Evolutionary conservation across 306 rosid genomes (phyloP), one percentile per base, ranked within the genome.

Genomic region (Acacia crassicarpa): DNA sequence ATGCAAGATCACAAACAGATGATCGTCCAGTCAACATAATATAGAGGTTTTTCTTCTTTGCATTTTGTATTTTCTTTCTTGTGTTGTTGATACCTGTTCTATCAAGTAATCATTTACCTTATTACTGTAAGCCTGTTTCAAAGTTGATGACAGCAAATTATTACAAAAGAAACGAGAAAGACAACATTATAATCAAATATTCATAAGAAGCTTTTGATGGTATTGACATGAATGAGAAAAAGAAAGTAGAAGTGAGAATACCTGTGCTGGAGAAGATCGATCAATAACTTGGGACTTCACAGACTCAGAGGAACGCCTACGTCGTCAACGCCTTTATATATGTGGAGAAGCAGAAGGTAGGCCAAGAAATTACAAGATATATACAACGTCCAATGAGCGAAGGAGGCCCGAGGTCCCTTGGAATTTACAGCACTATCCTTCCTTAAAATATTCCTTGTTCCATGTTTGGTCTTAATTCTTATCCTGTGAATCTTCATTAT

Each of bases 201-300:
- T 48, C 16, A 11, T 25, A 30, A 8, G 19, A 9, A 59, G 10
- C 59, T 44, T 5, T 44, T 9, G 40, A 9, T 11, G 0, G 4
- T 4, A 9, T 19, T 41, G 38, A 22, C 41, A 58, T 43, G 10
- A 6, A 45, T 19, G 14, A 23, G 11, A 46, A 53, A 30, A 43
- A 66, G 65, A 43, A 16, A 19, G 44, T 8, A 69, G 20, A 25
- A 51, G 30, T 69, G 11, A 59, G 32, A 16, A 9, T 58, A 84
- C 87, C 87, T 76, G 75, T 76, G 75, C 4, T 32, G 35, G 35
- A 32, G 3, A 32, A 11, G 75, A 11, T 56, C 19, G 22, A 72
- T 25, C 15, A 46, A 56, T 1, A 54, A 27, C 65, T 40, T 38
- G n/a, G n/a, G 66, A 54, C 20, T 48, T 62, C 67, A 62, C 38